Base-by-base conservation (phyloP, 768 basidiomycete genomes). In the Infundibulicybe gibba region DNA sequence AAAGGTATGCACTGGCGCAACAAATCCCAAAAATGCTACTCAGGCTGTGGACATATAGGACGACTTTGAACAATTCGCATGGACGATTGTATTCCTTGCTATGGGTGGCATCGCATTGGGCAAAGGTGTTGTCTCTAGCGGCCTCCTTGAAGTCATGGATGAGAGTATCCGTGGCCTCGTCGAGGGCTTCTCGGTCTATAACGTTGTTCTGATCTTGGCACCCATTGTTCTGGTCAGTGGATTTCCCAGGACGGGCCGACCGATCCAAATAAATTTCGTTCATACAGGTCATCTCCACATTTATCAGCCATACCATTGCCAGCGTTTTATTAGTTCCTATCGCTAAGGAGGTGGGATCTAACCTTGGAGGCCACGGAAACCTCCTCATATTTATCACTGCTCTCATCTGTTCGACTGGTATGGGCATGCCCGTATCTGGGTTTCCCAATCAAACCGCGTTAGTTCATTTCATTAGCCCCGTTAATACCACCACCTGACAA, bases 401-500 rank as follows among this genome's bases (percentile, higher is more conserved):
- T 12, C 72, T 97, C 50, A 87, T 97, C 43, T 97, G 95, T 61
- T 94, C 92, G 3, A 74, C 91, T 5, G 97, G 95, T 1, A 99
- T 99, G 97, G 95, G 92, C 10, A 90, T 98, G 79, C 94, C 95
- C 2, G 94, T 98, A 33, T 94, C 91, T 51, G 97, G 97, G n/a
- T 99, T 98, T 74, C 95, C 95, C 0, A 97, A 97, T 64, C 92
- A 97, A 68, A 94, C 92, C 41, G 92, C 93, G 94, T 94, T 66
- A 57, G 88, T 80, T 45, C 40, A 45, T 37, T 51, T 48, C 44
- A 34, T 44, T 54, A 38, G 39, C 13, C 25, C 25, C 25, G 25
- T 25, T 25, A 25, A 25, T 25, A 25, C 25, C 25, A 25, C 25
- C 25, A 25, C 25, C 44, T 49, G 19, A 12, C 43, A 19, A 39